These are phyloP conservation scores for Aureobasidium namibiae DNA, from an alignment of 2,329 filamentous ascomycete genomes.

Conservation along the genomic window DNA sequence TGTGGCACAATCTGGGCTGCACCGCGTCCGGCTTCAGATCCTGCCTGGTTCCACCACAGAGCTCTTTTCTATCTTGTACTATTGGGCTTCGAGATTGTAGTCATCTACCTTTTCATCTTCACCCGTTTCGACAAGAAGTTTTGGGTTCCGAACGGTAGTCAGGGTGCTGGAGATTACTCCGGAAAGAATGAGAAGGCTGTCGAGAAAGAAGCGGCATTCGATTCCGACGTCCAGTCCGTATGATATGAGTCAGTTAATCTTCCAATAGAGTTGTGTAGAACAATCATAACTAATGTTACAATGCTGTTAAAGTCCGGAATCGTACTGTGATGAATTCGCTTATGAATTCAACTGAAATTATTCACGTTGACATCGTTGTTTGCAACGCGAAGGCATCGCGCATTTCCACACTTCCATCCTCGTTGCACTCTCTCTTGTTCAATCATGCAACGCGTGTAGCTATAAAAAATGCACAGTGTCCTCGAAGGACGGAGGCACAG, in stretches of 20 bases:
- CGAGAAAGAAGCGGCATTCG: not conserved
- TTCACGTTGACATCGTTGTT: not conserved
- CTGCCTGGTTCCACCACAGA: constrained; percentile 25
- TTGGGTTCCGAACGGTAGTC: constrained; percentile 18
- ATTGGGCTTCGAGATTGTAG: constrained; percentile 24
- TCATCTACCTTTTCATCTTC: constrained; percentile 21
- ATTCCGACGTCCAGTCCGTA: not conserved
- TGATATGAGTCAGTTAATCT: not conserved
- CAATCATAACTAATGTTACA: too few species aligned
- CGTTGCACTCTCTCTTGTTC: too few species aligned
- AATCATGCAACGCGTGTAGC: too few species aligned
- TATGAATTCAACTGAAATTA: too few species aligned
- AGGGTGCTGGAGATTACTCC: not conserved
- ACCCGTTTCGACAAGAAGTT: constrained; percentile 23
- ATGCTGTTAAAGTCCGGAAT: too few species aligned
- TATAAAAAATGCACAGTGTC: too few species aligned
- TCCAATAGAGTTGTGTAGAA: too few species aligned
- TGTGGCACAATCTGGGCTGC: constrained; percentile 21
- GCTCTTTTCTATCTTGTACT: constrained; percentile 24
- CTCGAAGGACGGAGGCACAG: not conserved
- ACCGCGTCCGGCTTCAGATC: constrained; percentile 18
- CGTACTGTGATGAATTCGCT: too few species aligned
- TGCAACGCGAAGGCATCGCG: not conserved
- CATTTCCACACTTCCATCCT: not conserved
- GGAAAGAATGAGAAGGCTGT: not conserved